Evolutionary conservation across 805 yeast genomes (phyloP).

Genomic region (Starmerella apicola): DNA sequence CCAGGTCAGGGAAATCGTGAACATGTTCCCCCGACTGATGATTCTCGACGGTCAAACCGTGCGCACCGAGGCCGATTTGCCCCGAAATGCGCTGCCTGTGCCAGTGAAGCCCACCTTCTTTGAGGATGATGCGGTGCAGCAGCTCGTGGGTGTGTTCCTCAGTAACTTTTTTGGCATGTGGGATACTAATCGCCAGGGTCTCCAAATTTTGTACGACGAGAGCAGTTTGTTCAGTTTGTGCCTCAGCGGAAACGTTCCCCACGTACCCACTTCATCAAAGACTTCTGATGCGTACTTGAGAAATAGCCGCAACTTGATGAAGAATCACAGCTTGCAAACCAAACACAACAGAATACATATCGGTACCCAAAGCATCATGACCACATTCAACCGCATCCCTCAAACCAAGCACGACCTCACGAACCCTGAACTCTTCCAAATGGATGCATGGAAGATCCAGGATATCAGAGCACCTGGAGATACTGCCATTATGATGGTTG

Average conservation of each 20-base stretch:
- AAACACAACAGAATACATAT: slow-evolving; percentile 46
- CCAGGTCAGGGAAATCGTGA: slow-evolving; percentile 40
- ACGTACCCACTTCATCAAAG: slow-evolving; percentile 20
- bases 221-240: slow-evolving; percentile 78
- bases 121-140: slow-evolving; percentile 60
- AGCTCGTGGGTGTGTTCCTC: slow-evolving; percentile 62
- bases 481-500: slow-evolving; percentile 59
- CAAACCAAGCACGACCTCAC: slow-evolving; percentile 59
- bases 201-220: slow-evolving; percentile 61
- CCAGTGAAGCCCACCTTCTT: slow-evolving; percentile 56
- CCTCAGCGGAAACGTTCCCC: slow-evolving; percentile 61
- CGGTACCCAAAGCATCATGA: slow-evolving; percentile 58
- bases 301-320: slow-evolving; percentile 41
- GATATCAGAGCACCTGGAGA: slow-evolving; percentile 47
- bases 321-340: slow-evolving; percentile 38
- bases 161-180: slow-evolving; percentile 64
- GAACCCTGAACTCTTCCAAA: slow-evolving; percentile 53
- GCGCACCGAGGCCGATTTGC: slow-evolving; percentile 56
- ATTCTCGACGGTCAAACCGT: slow-evolving; percentile 67
- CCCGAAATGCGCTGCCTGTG: slow-evolving; percentile 25
- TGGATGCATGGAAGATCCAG: slow-evolving; percentile 50
- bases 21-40: slow-evolving; percentile 65
- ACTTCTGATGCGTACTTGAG: slow-evolving; percentile 1
- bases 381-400: slow-evolving; percentile 59
- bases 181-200: slow-evolving; percentile 65